phyloP scores from a whole-genome alignment of 208 protist species.

The Crithidia brevicula region DNA sequence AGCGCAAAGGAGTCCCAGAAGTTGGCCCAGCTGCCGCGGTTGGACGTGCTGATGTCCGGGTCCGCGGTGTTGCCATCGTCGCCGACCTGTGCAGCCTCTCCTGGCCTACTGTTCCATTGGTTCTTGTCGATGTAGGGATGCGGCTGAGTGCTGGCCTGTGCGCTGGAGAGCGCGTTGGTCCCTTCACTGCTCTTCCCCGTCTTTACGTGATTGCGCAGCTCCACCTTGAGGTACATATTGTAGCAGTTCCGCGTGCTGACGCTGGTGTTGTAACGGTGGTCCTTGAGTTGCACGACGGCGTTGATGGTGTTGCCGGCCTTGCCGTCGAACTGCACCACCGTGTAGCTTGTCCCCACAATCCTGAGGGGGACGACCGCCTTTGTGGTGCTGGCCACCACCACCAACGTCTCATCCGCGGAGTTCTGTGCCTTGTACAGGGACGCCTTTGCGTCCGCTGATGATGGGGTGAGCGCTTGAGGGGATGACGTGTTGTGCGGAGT shows the following conservation, averaged over 20 bases:
- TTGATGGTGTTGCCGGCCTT: conserved; percentile 39
- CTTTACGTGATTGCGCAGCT: conserved; percentile 28
- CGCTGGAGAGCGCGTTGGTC: neutral
- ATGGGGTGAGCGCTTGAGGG: too few relatives aligned
- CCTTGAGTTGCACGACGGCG: conserved; percentile 49
- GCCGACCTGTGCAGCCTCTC: neutral
- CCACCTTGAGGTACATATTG: conserved; percentile 42
- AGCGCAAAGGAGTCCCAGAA: conserved; percentile 63
- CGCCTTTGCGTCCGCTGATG: too few relatives aligned
- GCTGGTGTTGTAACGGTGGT: conserved; percentile 42
- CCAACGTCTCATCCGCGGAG: conserved; percentile 1
- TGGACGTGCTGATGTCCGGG: neutral
- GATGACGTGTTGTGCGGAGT: too few relatives aligned
- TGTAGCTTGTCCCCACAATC: conserved; percentile 29
- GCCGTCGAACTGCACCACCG: conserved; percentile 40
- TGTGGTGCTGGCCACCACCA: conserved; percentile 2
- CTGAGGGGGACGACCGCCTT: conserved; percentile 22
- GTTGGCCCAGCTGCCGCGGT: conserved; percentile 17
- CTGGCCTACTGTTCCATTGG: neutral
- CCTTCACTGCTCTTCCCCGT: neutral
- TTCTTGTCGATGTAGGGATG: neutral
- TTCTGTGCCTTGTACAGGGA: neutral
- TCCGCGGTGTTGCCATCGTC: neutral
- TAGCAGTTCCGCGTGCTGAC: conserved; percentile 53
- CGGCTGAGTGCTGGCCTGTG: conserved; percentile 7